Conservation (phyloP, 2,329 filamentous ascomycete species). For the Juglanconis sp. region DNA sequence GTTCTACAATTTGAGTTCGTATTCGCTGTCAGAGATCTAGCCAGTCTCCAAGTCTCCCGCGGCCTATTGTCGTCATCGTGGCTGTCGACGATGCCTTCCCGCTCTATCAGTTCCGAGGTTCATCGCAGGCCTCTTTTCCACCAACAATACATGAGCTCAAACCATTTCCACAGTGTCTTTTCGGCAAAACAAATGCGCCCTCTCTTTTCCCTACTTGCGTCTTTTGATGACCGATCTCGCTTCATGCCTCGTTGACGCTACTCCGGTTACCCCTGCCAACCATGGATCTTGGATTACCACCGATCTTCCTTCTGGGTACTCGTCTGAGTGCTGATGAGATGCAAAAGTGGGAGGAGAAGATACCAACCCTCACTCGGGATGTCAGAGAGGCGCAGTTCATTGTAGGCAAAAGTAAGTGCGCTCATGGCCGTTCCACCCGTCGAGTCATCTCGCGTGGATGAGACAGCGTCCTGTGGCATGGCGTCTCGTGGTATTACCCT, state of each 20-base stretch:
- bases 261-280: neutral
- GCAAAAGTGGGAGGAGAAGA: slow-evolving; percentile 60
- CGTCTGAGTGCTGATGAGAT: slow-evolving; percentile 64
- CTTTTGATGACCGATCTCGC: no score
- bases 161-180: neutral
- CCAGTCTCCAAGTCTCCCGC: neutral
- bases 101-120: neutral
- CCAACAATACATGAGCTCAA: neutral
- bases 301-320: slow-evolving; percentile 70
- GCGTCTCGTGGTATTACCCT: no score
- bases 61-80: neutral
- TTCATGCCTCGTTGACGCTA: no score
- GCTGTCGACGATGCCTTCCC: neutral
- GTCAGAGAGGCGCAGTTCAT: slow-evolving; percentile 69
- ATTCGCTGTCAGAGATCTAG: neutral
- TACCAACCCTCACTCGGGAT: slow-evolving; percentile 68
- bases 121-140: no score
- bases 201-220: no score
- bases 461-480: no score
- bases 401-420: slow-evolving; percentile 55
- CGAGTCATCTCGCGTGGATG: no score
- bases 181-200: neutral
- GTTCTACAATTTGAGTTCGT: no score
- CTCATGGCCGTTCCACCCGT: neutral
- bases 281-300: slow-evolving; percentile 46